A percentile compares a stretch with the other conserved stretches of the same genome.
phyloP scores from a whole-genome alignment of 192 early-diverging fungal species.

The Podila epicladia region DNA sequence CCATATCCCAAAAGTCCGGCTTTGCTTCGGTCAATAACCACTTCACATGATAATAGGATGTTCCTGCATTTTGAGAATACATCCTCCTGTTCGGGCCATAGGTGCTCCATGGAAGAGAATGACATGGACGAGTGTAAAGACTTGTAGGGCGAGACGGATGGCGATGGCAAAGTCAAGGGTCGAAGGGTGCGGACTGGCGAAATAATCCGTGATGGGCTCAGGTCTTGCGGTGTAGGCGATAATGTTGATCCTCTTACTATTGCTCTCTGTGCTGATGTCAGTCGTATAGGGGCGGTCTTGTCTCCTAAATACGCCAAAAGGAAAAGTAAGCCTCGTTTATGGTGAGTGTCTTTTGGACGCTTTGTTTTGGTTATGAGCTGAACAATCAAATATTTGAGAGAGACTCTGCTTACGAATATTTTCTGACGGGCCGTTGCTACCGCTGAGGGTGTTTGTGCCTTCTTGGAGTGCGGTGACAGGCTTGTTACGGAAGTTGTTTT shows the following conservation, averaged over 20 bases:
- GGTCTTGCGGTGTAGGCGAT: neutral
- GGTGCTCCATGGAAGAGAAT: neutral
- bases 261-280: neutral
- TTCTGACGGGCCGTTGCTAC: too few species aligned
- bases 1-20: slow-evolving; percentile 29
- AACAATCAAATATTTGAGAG: too few species aligned
- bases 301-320: neutral
- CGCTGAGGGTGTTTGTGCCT: neutral
- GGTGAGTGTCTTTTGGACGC: too few species aligned
- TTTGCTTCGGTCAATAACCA: slow-evolving; percentile 21
- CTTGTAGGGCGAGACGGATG: neutral
- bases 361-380: too few species aligned
- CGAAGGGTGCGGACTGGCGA: neutral
- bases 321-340: neutral
- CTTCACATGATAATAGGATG: slow-evolving; percentile 10
- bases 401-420: too few species aligned
- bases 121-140: neutral
- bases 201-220: neutral
- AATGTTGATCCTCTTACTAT: slow-evolving; percentile 1
- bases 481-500: neutral
- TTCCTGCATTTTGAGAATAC: too few species aligned
- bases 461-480: too few species aligned
- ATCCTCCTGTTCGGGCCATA: too few species aligned
- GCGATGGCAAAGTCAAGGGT: neutral
- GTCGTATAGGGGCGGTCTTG: neutral